A percentile compares a stretch with the other conserved stretches of the same genome.
phyloP scores from a whole-genome alignment of 441 rosid species.

The Populus hybrid region DNA sequence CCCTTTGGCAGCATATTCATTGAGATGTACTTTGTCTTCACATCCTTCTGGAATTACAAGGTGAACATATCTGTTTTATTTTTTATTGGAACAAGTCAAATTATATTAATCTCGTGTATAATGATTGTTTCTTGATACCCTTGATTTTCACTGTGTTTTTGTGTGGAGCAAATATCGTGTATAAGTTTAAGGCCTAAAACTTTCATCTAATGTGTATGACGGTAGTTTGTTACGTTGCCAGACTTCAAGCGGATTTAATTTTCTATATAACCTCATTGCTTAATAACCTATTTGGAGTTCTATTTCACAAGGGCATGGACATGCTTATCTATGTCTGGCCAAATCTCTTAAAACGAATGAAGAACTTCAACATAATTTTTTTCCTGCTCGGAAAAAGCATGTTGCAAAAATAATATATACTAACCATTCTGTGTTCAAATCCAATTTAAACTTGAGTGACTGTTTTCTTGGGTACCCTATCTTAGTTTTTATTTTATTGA shows the following conservation, averaged over 20 bases:
- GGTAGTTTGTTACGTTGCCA: not conserved
- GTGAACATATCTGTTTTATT: slow-evolving; percentile 30
- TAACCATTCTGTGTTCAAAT: not conserved
- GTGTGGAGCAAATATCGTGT: not conserved
- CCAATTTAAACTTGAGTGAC: not conserved
- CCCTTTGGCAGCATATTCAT: slow-evolving; percentile 98
- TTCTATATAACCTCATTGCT: not conserved
- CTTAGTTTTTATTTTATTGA: not conserved
- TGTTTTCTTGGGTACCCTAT: not conserved
- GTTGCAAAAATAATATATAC: not conserved
- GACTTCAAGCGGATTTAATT: not conserved
- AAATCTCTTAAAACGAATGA: not conserved
- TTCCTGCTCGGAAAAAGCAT: not conserved
- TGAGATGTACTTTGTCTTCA: slow-evolving; percentile 98
- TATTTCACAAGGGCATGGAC: not conserved
- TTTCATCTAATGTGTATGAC: not conserved
- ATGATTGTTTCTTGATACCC: not conserved
- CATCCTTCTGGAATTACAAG: slow-evolving; percentile 99
- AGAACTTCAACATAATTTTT: not conserved
- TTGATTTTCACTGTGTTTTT: not conserved
- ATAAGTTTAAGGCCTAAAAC: too few species aligned
- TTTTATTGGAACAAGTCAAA: not conserved
- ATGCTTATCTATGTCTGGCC: not conserved
- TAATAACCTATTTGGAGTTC: not conserved
- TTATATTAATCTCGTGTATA: not conserved